Evolutionary conservation across 2,329 filamentous ascomycete species (phyloP).

Genomic region (Pezicula neosporulosa): DNA sequence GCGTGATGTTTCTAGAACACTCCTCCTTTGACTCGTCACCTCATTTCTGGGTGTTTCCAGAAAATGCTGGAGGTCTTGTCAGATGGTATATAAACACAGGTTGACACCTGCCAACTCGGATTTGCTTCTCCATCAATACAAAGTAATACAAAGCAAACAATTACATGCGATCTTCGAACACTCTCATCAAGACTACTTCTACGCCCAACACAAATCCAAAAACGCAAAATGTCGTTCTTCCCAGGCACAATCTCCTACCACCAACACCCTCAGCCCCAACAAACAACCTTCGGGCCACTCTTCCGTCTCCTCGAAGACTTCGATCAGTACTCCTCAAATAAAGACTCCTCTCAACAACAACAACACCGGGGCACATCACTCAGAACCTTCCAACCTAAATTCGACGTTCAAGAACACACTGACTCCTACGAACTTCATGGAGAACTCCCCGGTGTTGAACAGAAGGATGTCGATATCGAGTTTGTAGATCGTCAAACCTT

Average conservation of each 20-base stretch:
- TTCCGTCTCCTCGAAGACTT: constrained; percentile 64
- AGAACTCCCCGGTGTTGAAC: constrained; percentile 72
- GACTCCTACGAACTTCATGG: constrained; percentile 73
- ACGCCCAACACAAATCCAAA: constrained; percentile 20
- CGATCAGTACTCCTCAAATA: constrained; percentile 42
- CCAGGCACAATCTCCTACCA: constrained; percentile 38
- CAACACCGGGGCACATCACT: constrained; percentile 15
- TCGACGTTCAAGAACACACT: constrained; percentile 71
- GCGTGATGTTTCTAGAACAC: constrained; percentile 12
- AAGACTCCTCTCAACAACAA: constrained; percentile 2
- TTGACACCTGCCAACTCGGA: background rate
- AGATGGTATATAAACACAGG: constrained; percentile 14
- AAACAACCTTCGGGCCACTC: constrained; percentile 51
- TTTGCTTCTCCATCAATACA: constrained; percentile 10
- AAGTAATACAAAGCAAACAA: constrained; percentile 8
- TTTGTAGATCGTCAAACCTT: constrained; percentile 76
- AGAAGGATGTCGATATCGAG: constrained; percentile 72
- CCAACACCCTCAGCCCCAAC: constrained; percentile 21
- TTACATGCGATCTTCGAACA: constrained; percentile 21
- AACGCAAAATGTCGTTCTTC: constrained; percentile 57
- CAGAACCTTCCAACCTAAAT: constrained; percentile 67
- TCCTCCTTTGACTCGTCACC: background rate
- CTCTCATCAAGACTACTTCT: constrained; percentile 14
- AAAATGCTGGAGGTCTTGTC: constrained; percentile 5
- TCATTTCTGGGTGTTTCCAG: constrained; percentile 9